These are phyloP conservation scores for Parachaetomium inaequale DNA, from an alignment of 495 filamentous ascomycete genomes.

Conservation along the genomic window DNA sequence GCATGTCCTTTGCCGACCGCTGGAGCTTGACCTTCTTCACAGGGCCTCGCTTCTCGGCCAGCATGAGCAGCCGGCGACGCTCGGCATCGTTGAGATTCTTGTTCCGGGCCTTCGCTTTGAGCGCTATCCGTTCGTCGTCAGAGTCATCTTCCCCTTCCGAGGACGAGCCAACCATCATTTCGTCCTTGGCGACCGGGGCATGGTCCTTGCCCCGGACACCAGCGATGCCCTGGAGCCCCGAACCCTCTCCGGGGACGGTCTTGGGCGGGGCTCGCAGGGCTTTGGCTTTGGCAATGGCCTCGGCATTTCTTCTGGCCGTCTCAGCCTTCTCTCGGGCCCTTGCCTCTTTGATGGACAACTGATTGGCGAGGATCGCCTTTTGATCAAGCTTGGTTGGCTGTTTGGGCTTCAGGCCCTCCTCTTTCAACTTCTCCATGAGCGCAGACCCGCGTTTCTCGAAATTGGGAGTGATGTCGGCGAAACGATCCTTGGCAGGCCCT, in stretches of 20 bases:
- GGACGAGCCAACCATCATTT: slow-evolving; percentile 88
- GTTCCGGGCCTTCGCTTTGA: slow-evolving; percentile 45
- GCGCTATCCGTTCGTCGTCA: slow-evolving; percentile 44
- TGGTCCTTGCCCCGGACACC: slow-evolving; percentile 78
- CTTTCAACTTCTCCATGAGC: slow-evolving; percentile 16
- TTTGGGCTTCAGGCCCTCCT: slow-evolving; percentile 15
- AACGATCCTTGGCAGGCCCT: slow-evolving; percentile 41
- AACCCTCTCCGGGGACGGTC: slow-evolving; percentile 67
- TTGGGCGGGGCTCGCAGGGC: slow-evolving; percentile 54
- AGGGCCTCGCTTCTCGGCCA: slow-evolving; percentile 55
- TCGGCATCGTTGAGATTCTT: slow-evolving; percentile 50
- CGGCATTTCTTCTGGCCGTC: slow-evolving; percentile 66
- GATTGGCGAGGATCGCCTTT: slow-evolving; percentile 35
- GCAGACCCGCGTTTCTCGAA: slow-evolving; percentile 39
- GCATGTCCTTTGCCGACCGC: slow-evolving; percentile 85
- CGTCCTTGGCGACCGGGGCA: slow-evolving; percentile 55
- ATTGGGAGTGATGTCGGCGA: slow-evolving; percentile 34
- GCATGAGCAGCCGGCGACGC: slow-evolving; percentile 46
- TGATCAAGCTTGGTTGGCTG: slow-evolving; percentile 36
- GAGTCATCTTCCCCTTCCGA: slow-evolving; percentile 68
- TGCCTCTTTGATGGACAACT: slow-evolving; percentile 60
- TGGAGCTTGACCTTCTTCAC: slow-evolving; percentile 74
- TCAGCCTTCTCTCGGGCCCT: slow-evolving; percentile 70
- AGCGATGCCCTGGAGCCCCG: slow-evolving; percentile 65
- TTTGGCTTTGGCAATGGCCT: slow-evolving; percentile 62